A percentile compares a stretch with the other conserved stretches of the same genome.
phyloP scores from a whole-genome alignment of 805 yeast genomes.

The Candida krabiensis region DNA sequence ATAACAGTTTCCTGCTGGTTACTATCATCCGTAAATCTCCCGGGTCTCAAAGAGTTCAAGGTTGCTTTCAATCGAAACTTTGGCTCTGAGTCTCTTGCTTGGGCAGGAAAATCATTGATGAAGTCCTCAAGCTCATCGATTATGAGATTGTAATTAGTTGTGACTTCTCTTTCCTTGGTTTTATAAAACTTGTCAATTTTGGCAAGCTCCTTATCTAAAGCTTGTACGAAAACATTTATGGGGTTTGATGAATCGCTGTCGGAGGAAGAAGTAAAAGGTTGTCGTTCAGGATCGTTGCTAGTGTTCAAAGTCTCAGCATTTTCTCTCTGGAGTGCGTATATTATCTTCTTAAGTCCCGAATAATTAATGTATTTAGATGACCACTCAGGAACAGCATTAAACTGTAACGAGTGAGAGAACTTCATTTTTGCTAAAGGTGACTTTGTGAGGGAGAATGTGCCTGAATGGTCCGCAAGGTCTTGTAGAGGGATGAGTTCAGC shows the following conservation, averaged over 20 bases:
- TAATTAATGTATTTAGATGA: conserved; percentile 88
- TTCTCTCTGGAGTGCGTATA: conserved; percentile 80
- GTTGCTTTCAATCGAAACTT: conserved; percentile 18
- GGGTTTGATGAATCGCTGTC: conserved; percentile 44
- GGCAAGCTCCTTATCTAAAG: conserved; percentile 72
- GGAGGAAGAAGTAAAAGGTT: conserved; percentile 31
- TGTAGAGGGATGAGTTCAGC: conserved; percentile 20
- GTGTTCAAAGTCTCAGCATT: conserved; percentile 29
- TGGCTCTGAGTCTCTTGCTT: conserved; percentile 14
- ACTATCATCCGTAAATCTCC: conserved; percentile 9
- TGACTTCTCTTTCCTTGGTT: conserved; percentile 61
- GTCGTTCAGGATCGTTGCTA: conserved; percentile 24
- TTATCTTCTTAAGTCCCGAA: conserved; percentile 80
- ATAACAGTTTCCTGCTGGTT: background rate
- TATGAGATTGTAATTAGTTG: conserved; percentile 53
- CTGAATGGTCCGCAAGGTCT: conserved; percentile 13
- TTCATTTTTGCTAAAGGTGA: conserved; percentile 54
- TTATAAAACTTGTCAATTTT: conserved; percentile 77
- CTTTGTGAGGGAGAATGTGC: background rate
- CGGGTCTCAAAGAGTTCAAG: conserved; percentile 13
- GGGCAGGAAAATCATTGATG: conserved; percentile 38
- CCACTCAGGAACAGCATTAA: conserved; percentile 99
- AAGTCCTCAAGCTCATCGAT: conserved; percentile 64
- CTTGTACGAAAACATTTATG: conserved; percentile 58
- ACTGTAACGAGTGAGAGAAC: conserved; percentile 91